Percentiles rank a stretch among this genome's conserved stretches.
Conservation (phyloP, 1,139 yeast genomes). For the Taphrina sp. region DNA sequence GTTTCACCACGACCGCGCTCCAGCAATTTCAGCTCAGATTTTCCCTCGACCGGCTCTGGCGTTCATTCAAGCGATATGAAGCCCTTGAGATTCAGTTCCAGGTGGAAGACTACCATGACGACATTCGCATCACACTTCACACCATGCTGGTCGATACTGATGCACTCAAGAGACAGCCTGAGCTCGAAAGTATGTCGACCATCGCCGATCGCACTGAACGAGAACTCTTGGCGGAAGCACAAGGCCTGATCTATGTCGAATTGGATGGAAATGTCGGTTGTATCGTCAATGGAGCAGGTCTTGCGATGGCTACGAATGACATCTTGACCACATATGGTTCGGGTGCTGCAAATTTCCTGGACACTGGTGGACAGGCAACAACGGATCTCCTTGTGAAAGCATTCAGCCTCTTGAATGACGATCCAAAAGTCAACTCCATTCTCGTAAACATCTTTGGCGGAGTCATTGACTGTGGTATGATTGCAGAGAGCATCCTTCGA, state of each 20-base stretch:
- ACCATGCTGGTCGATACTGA: conserved; percentile 20
- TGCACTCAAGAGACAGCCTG: conserved; percentile 17
- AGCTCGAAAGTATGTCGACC: neutral
- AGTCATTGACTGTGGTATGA: conserved; percentile 23
- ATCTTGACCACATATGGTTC: conserved; percentile 11
- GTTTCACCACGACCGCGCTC: conserved; percentile 4
- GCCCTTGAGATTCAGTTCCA: conserved; percentile 7
- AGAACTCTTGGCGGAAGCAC: conserved; percentile 4
- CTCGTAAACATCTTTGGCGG: conserved; percentile 29
- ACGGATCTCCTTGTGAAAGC: conserved; percentile 19
- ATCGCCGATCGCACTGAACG: conserved; percentile 2
- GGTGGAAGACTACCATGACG: conserved; percentile 6
- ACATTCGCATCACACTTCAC: conserved; percentile 4
- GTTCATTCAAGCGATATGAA: conserved; percentile 14
- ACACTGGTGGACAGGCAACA: conserved; percentile 32
- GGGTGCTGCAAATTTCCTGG: conserved; percentile 23
- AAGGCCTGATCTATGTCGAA: conserved; percentile 20
- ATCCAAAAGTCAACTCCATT: conserved; percentile 18
- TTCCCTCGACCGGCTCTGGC: conserved; percentile 9
- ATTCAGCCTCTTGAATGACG: conserved; percentile 8
- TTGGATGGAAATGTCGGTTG: conserved; percentile 23
- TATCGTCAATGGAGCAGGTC: conserved; percentile 29
- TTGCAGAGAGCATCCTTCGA: conserved; percentile 26
- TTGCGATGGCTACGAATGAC: conserved; percentile 31
- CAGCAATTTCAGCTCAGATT: conserved; percentile 19